Evolutionary conservation across 2,329 filamentous ascomycete species (phyloP).

Genomic region (Seiridium cupressi): DNA sequence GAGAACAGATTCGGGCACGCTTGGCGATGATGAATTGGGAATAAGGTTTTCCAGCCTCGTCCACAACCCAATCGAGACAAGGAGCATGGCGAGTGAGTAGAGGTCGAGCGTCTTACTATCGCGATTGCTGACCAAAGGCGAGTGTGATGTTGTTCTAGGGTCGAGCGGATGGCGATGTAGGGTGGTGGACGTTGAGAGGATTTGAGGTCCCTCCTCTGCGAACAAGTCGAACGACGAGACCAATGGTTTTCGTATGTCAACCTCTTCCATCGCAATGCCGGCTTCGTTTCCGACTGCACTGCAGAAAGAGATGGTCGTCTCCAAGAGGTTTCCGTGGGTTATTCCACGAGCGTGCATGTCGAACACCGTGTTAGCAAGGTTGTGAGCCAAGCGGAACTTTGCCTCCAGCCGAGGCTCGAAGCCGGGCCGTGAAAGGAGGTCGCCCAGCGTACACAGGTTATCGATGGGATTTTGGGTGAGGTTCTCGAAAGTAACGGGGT

Average conservation of each 20-base stretch:
- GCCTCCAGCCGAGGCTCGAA: constrained; percentile 69
- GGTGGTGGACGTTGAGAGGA: constrained; percentile 27
- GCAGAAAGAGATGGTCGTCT: constrained; percentile 67
- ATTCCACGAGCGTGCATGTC: constrained; percentile 69
- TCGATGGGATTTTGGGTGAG: constrained; percentile 48
- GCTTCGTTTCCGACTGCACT: constrained; percentile 41
- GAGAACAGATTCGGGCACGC: constrained; percentile 60
- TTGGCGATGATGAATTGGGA: constrained; percentile 41
- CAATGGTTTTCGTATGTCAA: constrained; percentile 67
- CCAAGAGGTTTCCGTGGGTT: constrained; percentile 68
- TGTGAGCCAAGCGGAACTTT: constrained; percentile 72
- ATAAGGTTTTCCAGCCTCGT: constrained; percentile 58
- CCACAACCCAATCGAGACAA: constrained; percentile 77
- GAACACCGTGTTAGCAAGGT: constrained; percentile 70
- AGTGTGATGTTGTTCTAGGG: constrained; percentile 47
- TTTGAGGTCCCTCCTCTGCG: constrained; percentile 40
- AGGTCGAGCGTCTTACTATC: constrained; percentile 64
- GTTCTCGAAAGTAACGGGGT: constrained; percentile 52
- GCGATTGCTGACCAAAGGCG: constrained; percentile 45
- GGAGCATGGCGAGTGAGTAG: constrained; percentile 70
- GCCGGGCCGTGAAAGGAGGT: constrained; percentile 49
- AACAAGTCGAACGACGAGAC: constrained; percentile 77
- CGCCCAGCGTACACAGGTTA: constrained; percentile 51
- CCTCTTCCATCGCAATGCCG: constrained; percentile 40
- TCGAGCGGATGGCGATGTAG: constrained; percentile 69